phyloP scores from a whole-genome alignment of 2,329 filamentous ascomycete genomes.

The Ophiostoma populinum region DNA sequence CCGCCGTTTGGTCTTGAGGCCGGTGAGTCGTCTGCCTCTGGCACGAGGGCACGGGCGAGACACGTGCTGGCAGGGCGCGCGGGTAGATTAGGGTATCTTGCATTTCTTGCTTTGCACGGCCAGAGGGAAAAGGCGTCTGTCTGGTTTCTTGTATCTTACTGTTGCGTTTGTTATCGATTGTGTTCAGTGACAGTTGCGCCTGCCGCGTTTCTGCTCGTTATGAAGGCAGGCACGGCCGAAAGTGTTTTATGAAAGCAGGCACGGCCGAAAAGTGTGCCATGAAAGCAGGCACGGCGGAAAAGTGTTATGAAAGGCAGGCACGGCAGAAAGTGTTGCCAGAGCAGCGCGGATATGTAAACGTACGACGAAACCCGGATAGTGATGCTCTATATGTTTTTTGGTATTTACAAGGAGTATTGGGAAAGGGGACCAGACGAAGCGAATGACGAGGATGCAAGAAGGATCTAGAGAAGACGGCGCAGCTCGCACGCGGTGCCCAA shows the following conservation, averaged over 20 bases:
- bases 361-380: too few relatives aligned
- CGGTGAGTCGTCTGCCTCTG: too few relatives aligned
- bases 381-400: not conserved
- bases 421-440: not conserved
- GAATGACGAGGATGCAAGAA: too few relatives aligned
- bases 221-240: not conserved
- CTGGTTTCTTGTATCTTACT: not conserved
- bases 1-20: too few relatives aligned
- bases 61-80: not conserved
- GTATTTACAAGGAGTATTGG: not conserved
- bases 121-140: constrained; percentile 3
- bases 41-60: too few relatives aligned
- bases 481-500: too few relatives aligned
- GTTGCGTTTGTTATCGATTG: not conserved
- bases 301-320: too few relatives aligned
- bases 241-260: not conserved
- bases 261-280: too few relatives aligned
- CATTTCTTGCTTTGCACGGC: constrained; percentile 1
- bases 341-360: not conserved
- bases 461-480: too few relatives aligned
- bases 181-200: not conserved
- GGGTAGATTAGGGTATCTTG: not conserved
- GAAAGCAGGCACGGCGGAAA: not conserved
- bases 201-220: too few relatives aligned
- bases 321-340: too few relatives aligned